Conservation (phyloP, 2,329 filamentous ascomycete species). For the Talaromyces sp. region DNA sequence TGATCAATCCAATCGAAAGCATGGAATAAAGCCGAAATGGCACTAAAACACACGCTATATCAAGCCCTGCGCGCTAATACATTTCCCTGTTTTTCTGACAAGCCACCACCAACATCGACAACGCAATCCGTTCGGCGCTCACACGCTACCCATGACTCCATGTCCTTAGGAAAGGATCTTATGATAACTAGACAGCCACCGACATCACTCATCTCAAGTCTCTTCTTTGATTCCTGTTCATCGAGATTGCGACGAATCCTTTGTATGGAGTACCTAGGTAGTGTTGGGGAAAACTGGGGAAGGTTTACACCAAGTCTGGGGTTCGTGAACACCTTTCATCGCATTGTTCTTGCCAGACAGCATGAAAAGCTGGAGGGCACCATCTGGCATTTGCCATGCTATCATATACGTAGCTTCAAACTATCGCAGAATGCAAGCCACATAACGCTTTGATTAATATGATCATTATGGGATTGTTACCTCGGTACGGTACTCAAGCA, state of each 20-base stretch:
- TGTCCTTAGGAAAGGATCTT: not conserved
- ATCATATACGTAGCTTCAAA: not conserved
- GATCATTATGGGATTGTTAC: slow-evolving; percentile 1
- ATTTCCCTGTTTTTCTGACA: slow-evolving; percentile 1
- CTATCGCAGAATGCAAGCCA: not conserved
- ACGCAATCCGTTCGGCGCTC: not conserved
- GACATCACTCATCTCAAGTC: not conserved
- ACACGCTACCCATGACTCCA: not conserved
- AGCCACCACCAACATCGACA: not conserved
- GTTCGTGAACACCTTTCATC: not conserved
- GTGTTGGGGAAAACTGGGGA: not conserved
- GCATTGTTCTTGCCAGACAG: not conserved
- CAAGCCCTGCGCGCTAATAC: not conserved
- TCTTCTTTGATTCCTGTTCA: not conserved
- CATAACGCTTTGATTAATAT: not conserved
- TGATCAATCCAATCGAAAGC: not conserved
- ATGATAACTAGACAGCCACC: not conserved
- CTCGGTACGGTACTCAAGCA: not conserved
- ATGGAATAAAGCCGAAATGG: not conserved
- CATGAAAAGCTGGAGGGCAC: not conserved
- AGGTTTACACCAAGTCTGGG: not conserved
- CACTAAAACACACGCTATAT: not conserved
- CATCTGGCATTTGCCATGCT: not conserved
- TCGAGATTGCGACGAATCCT: not conserved
- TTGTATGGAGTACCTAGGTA: not conserved